Evolutionary conservation across 495 filamentous ascomycete genomes (phyloP), one percentile per base, ranked within the genome.

Genomic region (Penicillium manginii): DNA sequence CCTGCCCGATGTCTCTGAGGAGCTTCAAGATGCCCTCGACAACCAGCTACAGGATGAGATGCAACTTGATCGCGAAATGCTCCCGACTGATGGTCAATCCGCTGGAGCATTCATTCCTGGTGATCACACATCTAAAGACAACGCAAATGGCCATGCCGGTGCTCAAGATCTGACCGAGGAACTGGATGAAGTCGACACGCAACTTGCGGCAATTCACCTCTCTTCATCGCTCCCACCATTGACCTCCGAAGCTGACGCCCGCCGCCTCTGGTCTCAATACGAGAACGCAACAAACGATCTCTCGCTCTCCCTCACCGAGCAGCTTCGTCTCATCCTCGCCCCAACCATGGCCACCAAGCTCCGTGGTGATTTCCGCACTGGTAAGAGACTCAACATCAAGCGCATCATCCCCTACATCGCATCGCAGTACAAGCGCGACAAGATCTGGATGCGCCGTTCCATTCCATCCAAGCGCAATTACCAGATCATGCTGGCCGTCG

Each of bases 321-420:
- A 97, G 63, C 88, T 99, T 32, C 91, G 93, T 32, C 86, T 99
- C 26, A 97, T 99, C 68, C 87, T 99, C 17, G 88, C 91, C 2
- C 96, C 96, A 0, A 97, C 94, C 0, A 86, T 93, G 45, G 93
- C 96, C 18, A 96, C 96, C 45, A 99, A 97, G 68, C 88, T 98
- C 65, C 92, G 93, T 2, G 96, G 96, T 58, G 92, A 96, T 70
- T 98, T 94, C 82, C 90, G 93, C 65, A 98, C 96, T 0, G 96
- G 96, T 52, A 98, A 99, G 70, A 90, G 96, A 1, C 90, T 99
- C 63, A 98, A 98, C 74, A 96, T 99, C 78, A 97, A 96, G 72
- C 90, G 93, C 48, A 99, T 99, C 74, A 98, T 99, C 62, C 93
- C 96, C 0, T 99, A 98, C 77, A 98, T 99, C 61, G 96, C 96